These are phyloP conservation scores for Gnomoniopsis smithogilvyi DNA, from an alignment of 2,329 filamentous ascomycete species.

Conservation along the genomic window DNA sequence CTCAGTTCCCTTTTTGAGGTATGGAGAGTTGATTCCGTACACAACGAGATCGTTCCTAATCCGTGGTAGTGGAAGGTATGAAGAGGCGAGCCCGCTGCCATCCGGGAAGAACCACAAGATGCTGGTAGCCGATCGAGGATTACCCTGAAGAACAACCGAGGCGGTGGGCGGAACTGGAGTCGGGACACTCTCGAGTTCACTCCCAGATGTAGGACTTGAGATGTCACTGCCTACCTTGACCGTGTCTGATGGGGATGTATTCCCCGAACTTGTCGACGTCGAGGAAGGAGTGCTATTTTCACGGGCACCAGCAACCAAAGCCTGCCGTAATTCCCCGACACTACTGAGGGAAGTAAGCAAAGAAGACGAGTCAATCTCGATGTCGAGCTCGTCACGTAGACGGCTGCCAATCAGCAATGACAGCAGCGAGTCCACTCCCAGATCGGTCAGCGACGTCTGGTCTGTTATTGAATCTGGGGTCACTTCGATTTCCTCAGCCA, in stretches of 20 bases:
- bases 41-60: constrained; percentile 43
- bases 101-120: constrained; percentile 52
- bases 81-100: constrained; percentile 59
- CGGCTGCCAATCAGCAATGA: constrained; percentile 54
- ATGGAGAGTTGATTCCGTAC: constrained; percentile 63
- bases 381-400: constrained; percentile 54
- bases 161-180: too few species aligned
- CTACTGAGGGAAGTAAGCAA: too few species aligned
- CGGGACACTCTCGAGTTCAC: too few species aligned
- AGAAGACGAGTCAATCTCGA: too few species aligned
- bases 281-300: too few species aligned
- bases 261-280: too few species aligned
- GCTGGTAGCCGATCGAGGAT: constrained; percentile 41
- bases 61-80: constrained; percentile 58
- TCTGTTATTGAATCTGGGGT: constrained; percentile 52
- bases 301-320: too few species aligned
- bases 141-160: constrained; percentile 47
- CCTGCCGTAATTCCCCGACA: too few species aligned
- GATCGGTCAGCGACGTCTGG: constrained; percentile 51
- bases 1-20: constrained; percentile 65
- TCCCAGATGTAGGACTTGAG: too few species aligned
- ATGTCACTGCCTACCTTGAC: too few species aligned
- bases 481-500: constrained; percentile 51
- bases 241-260: too few species aligned
- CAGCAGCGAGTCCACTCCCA: constrained; percentile 59